Percentiles rank a stretch among this genome's conserved stretches.
Conservation (phyloP, 78 protist genomes). For the Ministeria vibrans region DNA sequence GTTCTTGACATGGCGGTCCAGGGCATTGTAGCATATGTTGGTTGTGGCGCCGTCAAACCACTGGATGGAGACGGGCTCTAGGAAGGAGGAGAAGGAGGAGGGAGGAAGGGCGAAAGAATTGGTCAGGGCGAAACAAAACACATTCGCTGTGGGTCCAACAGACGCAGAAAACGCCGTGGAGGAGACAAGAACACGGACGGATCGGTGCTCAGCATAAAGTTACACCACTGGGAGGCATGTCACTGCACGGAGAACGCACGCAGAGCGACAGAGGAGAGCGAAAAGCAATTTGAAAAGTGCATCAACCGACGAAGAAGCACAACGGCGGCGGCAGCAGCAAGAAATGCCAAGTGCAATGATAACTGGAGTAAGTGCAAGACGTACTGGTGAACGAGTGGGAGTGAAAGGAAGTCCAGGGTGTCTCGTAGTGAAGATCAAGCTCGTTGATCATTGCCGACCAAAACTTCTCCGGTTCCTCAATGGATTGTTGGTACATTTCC, state of each 20-base stretch:
- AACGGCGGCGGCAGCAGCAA: not conserved
- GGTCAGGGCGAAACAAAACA: too few relatives aligned
- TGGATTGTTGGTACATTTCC: not conserved
- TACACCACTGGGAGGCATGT: not conserved
- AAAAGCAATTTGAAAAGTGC: too few relatives aligned
- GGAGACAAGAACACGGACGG: too few relatives aligned
- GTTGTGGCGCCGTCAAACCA: slow-evolving; percentile 30
- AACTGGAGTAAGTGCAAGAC: not conserved
- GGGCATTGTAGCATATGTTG: slow-evolving; percentile 35
- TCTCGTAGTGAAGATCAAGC: not conserved
- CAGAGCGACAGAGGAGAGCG: too few relatives aligned
- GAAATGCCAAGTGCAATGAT: not conserved
- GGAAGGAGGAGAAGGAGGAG: too few relatives aligned
- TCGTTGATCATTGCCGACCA: not conserved
- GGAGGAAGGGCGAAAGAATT: too few relatives aligned
- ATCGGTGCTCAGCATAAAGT: not conserved
- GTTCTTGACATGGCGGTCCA: slow-evolving; percentile 31
- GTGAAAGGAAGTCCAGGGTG: not conserved
- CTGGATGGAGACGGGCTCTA: slow-evolving; percentile 3
- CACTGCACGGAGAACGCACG: too few relatives aligned
- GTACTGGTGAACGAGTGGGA: not conserved
- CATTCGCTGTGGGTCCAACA: too few relatives aligned
- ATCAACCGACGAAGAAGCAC: not conserved
- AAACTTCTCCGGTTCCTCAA: not conserved
- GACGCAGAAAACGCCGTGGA: too few relatives aligned